Percentiles rank a stretch among this genome's conserved stretches.
Evolutionary conservation across 208 protist genomes (phyloP).

Genomic region (Leishmania major): DNA sequence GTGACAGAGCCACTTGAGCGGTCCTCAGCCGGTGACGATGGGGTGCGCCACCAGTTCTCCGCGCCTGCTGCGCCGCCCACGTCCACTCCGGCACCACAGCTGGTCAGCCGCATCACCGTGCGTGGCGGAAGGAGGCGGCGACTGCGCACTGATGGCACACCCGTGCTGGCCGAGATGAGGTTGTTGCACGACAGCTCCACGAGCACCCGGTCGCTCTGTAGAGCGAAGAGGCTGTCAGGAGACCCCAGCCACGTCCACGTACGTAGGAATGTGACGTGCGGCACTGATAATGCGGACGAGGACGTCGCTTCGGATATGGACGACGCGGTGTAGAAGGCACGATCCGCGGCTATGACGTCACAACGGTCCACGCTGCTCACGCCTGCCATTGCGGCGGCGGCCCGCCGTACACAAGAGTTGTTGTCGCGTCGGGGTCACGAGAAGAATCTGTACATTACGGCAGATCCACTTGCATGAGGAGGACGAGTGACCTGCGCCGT

Average conservation of each 20-base stretch:
- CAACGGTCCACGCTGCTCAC: not conserved
- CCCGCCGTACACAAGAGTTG: conserved; percentile 19
- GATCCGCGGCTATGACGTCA: conserved; percentile 17
- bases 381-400: not conserved
- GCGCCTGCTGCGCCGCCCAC: not conserved
- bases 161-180: conserved; percentile 26
- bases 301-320: not conserved
- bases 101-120: not conserved
- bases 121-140: conserved; percentile 23
- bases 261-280: conserved; percentile 26
- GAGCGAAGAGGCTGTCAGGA: conserved; percentile 35
- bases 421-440: conserved; percentile 28
- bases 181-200: conserved; percentile 46
- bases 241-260: conserved; percentile 51
- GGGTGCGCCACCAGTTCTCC: conserved; percentile 12
- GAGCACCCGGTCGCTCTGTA: conserved; percentile 37
- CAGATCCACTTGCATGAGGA: conserved; percentile 5
- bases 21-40: not conserved
- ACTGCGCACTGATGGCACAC: conserved; percentile 45
- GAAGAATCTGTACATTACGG: conserved; percentile 31
- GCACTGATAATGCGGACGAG: not conserved
- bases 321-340: conserved; percentile 30
- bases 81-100: not conserved
- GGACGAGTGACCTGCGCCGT: conserved; percentile 3
- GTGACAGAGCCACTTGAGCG: not conserved